Evolutionary conservation across 2,329 filamentous ascomycete genomes (phyloP).

Genomic region (Cladophialophora bantiana): DNA sequence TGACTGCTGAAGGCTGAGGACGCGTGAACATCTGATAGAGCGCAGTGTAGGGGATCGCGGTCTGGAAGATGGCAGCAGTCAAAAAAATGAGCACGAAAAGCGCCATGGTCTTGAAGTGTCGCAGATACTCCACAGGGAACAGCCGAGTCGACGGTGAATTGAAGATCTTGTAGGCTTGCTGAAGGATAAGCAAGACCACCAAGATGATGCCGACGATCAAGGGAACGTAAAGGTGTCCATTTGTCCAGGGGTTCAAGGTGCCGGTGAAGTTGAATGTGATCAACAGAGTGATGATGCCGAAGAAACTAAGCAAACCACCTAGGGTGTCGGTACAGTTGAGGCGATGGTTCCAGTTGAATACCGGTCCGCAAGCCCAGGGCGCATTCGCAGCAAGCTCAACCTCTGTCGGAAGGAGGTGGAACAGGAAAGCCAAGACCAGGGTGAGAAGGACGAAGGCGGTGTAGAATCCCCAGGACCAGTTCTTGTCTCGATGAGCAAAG

Average conservation of each 20-base stretch:
- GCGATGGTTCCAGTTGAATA: slow-evolving; percentile 7
- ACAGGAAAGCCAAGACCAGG: slow-evolving; percentile 16
- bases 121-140: slow-evolving; percentile 25
- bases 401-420: slow-evolving; percentile 27
- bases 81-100: slow-evolving; percentile 29
- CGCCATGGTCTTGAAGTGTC: slow-evolving; percentile 24
- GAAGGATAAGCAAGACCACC: slow-evolving; percentile 23
- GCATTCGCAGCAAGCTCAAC: slow-evolving; percentile 7
- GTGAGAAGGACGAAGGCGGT: slow-evolving; percentile 19
- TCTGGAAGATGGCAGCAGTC: slow-evolving; percentile 25
- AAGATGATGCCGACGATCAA: slow-evolving; percentile 17
- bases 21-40: slow-evolving; percentile 33
- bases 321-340: slow-evolving; percentile 24
- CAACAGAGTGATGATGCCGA: slow-evolving; percentile 28
- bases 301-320: slow-evolving; percentile 27
- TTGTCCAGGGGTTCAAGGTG: slow-evolving; percentile 21
- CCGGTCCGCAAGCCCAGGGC: slow-evolving; percentile 16
- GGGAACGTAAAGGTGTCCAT: slow-evolving; percentile 21
- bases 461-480: slow-evolving; percentile 31
- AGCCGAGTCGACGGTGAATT: slow-evolving; percentile 17
- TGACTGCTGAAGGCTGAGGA: slow-evolving; percentile 19
- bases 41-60: slow-evolving; percentile 25
- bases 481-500: slow-evolving; percentile 24
- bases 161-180: slow-evolving; percentile 22
- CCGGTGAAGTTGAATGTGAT: slow-evolving; percentile 34